These are phyloP conservation scores for Metschnikowia cubensis DNA, from an alignment of 805 yeast genomes.

Conservation along the genomic window DNA sequence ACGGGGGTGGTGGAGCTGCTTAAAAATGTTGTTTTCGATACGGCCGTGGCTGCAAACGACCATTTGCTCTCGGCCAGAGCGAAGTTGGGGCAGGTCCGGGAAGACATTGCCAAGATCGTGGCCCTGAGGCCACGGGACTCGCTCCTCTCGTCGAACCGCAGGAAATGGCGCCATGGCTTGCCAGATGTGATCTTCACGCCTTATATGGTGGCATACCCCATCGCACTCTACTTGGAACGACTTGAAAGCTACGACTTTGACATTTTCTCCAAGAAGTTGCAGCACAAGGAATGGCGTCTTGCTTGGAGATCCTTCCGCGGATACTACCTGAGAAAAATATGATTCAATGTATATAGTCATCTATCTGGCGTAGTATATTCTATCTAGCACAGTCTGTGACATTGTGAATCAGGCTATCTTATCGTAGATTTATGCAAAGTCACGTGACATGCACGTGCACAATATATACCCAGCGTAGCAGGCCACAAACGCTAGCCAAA, in stretches of 20 bases:
- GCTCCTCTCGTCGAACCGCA: slow-evolving; percentile 23
- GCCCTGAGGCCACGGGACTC: slow-evolving; percentile 19
- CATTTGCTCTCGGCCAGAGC: slow-evolving; percentile 66
- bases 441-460: too few relatives aligned
- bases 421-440: too few relatives aligned
- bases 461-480: too few relatives aligned
- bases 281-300: slow-evolving; percentile 58
- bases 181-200: slow-evolving; percentile 70
- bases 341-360: not conserved
- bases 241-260: slow-evolving; percentile 67
- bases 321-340: slow-evolving; percentile 33
- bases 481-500: too few relatives aligned
- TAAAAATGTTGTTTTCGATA: slow-evolving; percentile 60
- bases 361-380: too few relatives aligned
- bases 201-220: slow-evolving; percentile 63
- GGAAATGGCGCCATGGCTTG: slow-evolving; percentile 41
- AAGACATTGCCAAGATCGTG: slow-evolving; percentile 32
- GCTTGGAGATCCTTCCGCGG: slow-evolving; percentile 56
- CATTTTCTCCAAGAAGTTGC: slow-evolving; percentile 41
- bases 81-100: slow-evolving; percentile 42
- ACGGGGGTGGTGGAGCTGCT: slow-evolving; percentile 34
- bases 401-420: too few relatives aligned
- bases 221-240: slow-evolving; percentile 54
- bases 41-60: slow-evolving; percentile 75
- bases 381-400: too few relatives aligned